phyloP scores from a whole-genome alignment of 441 rosid genomes.

The Mallotus repandus region DNA sequence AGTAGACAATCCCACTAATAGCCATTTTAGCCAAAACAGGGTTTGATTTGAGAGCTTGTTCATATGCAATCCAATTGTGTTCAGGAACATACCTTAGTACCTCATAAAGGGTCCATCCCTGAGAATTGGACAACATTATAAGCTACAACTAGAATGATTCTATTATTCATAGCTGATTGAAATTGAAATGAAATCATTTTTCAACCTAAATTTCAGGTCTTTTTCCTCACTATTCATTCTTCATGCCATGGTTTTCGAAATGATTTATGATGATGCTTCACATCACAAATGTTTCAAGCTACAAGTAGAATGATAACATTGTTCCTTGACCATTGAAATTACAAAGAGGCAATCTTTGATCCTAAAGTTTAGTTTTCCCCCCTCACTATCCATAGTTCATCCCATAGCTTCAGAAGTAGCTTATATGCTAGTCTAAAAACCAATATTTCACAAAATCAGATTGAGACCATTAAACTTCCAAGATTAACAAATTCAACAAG shows the following conservation, averaged over 20 bases:
- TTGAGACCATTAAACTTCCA: background rate
- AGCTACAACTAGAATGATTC: conserved; percentile 8
- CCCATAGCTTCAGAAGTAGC: too few species aligned
- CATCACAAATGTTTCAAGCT: too few species aligned
- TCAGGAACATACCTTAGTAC: conserved; percentile 76
- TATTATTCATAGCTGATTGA: background rate
- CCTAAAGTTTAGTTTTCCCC: too few species aligned
- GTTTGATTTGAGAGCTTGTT: conserved; percentile 74
- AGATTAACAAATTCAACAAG: conserved; percentile 5
- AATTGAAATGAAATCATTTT: background rate
- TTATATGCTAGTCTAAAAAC: background rate
- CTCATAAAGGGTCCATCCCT: conserved; percentile 98
- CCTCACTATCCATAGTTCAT: too few species aligned
- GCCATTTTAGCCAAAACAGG: conserved; percentile 99
- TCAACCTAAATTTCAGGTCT: background rate
- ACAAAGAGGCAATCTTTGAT: too few species aligned
- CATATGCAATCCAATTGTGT: conserved; percentile 95
- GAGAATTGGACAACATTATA: conserved; percentile 18
- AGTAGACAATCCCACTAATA: conserved; percentile 85
- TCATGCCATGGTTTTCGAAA: background rate
- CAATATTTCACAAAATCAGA: conserved; percentile 3
- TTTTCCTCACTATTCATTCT: background rate
- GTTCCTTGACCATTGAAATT: too few species aligned
- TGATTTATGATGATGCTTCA: too few species aligned
- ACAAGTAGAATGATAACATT: too few species aligned